phyloP scores from a whole-genome alignment of 495 filamentous ascomycete genomes.

The Penicillium egyptiacum region DNA sequence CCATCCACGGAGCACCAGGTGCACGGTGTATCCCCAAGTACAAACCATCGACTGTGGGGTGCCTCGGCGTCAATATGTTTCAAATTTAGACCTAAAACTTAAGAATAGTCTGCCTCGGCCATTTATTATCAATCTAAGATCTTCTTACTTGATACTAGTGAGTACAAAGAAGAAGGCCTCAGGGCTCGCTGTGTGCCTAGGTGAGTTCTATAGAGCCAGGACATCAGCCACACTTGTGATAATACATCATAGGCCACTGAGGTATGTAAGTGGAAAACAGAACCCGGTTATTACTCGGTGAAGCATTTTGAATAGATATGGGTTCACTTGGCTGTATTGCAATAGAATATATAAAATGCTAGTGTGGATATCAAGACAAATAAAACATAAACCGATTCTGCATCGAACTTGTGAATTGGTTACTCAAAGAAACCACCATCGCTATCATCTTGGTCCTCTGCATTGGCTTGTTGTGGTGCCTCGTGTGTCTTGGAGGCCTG shows the following conservation, averaged over 20 bases:
- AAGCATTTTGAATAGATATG: background rate
- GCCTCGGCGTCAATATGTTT: background rate
- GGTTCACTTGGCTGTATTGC: background rate
- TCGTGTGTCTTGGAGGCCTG: conserved; percentile 13
- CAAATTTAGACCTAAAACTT: background rate
- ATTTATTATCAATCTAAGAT: background rate
- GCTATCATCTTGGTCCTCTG: conserved; percentile 43
- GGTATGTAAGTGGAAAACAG: too few relatives aligned
- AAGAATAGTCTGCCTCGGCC: background rate
- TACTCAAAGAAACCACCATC: conserved; percentile 58
- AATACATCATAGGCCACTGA: too few relatives aligned
- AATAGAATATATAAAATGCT: conserved; percentile 13
- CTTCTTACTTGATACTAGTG: background rate
- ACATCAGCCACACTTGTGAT: too few relatives aligned
- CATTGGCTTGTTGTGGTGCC: conserved; percentile 6
- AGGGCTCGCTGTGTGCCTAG: too few relatives aligned
- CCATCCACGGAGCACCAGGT: background rate
- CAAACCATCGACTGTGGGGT: background rate
- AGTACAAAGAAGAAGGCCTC: background rate
- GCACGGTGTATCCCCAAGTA: background rate
- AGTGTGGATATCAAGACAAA: conserved; percentile 26
- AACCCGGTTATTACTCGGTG: too few relatives aligned
- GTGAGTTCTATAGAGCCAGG: too few relatives aligned
- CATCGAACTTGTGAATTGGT: conserved; percentile 10
- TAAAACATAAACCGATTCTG: conserved; percentile 11